phyloP scores from a whole-genome alignment of 805 yeast species.

The Spathaspora gorwiae region DNA sequence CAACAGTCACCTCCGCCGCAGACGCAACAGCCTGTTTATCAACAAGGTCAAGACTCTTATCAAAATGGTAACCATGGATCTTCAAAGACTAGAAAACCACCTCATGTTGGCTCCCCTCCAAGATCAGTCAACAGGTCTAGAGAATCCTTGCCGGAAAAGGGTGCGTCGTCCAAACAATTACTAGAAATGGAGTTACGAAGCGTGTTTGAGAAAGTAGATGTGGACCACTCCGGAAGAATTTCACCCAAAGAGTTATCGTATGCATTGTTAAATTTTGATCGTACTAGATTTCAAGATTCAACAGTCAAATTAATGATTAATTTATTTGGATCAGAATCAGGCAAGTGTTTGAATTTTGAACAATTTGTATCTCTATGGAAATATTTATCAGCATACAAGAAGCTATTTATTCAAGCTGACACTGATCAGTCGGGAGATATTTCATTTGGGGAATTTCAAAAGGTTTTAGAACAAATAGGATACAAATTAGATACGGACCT shows the following conservation, averaged over 20 bases:
- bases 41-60: constrained; percentile 3
- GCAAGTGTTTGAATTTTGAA: constrained; percentile 38
- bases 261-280: constrained; percentile 61
- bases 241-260: constrained; percentile 53
- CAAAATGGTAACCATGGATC: constrained; percentile 4
- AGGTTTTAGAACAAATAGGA: constrained; percentile 61
- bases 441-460: constrained; percentile 60
- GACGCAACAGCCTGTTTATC: constrained; percentile 10
- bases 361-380: constrained; percentile 70
- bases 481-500: constrained; percentile 55
- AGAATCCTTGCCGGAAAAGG: constrained; percentile 17
- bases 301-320: constrained; percentile 61
- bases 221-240: constrained; percentile 49
- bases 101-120: neutral
- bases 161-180: constrained; percentile 31
- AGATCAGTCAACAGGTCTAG: constrained; percentile 12
- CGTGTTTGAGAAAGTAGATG: constrained; percentile 53
- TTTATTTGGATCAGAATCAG: constrained; percentile 44
- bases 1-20: constrained; percentile 7
- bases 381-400: constrained; percentile 62
- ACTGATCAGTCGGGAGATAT: constrained; percentile 54
- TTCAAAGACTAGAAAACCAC: neutral
- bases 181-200: constrained; percentile 45
- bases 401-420: constrained; percentile 59
- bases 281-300: constrained; percentile 54